phyloP scores from a whole-genome alignment of 2,329 filamentous ascomycete genomes.

The Colletotrichum caudatum region DNA sequence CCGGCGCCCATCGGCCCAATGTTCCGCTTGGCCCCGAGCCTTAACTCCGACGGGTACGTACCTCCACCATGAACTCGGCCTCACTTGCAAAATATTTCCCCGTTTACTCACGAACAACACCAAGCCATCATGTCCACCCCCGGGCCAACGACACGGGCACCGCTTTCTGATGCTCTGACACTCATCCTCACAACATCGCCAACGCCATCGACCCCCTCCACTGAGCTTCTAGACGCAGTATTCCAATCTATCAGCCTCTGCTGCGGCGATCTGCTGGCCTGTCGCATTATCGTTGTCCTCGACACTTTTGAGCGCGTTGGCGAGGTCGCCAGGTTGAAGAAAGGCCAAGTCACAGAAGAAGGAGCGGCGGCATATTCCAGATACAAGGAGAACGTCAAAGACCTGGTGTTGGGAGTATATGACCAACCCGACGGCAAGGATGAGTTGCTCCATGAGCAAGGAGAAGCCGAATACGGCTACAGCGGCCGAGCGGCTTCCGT shows the following conservation, averaged over 20 bases:
- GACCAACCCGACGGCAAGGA: conserved; percentile 5
- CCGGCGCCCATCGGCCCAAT: not conserved
- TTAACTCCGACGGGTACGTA: conserved; percentile 27
- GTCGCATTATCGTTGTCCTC: conserved; percentile 63
- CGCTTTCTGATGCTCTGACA: conserved; percentile 49
- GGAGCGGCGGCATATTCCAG: conserved; percentile 55
- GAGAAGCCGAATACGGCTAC: conserved; percentile 63
- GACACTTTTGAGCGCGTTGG: conserved; percentile 64
- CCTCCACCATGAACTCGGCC: not conserved
- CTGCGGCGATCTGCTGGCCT: conserved; percentile 56
- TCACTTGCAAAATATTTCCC: conserved; percentile 8
- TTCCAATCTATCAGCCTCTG: conserved; percentile 58
- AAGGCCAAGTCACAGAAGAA: conserved; percentile 62
- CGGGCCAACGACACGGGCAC: not conserved
- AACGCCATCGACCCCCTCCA: conserved; percentile 65
- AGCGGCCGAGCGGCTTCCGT: conserved; percentile 11
- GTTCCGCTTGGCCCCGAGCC: conserved; percentile 11
- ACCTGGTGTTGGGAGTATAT: conserved; percentile 53
- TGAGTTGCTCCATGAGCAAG: conserved; percentile 39
- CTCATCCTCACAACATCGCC: conserved; percentile 67
- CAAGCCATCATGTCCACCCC: conserved; percentile 20
- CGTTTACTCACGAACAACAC: not conserved
- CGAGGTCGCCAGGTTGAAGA: conserved; percentile 61
- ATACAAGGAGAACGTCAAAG: conserved; percentile 63
- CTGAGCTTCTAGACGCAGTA: conserved; percentile 62